Base-by-base conservation (phyloP, 257 asterid genomes). In the Ocimum tenuiflorum region DNA sequence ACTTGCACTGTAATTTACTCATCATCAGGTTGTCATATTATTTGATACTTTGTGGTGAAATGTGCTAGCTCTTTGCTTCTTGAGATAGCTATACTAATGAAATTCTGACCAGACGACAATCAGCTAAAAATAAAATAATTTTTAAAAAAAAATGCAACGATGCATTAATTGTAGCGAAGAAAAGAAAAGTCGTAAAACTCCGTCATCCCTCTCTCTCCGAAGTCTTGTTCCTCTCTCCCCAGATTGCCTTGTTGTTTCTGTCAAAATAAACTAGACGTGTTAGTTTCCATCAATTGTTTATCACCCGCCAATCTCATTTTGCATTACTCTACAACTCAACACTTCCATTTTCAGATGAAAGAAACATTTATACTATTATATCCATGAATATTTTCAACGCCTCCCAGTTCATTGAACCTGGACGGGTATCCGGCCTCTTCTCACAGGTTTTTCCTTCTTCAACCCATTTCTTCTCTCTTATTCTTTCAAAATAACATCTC, bases 391-490 rank as follows among this genome's bases (percentile, higher is more conserved):
- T 41, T 55, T 72, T 72, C 81, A 73, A 72, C 70, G 73, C 73
- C n/a, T 57, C 15, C 35, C 4, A 6, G 59, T 73, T 73, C 73
- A 67, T 19, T 73, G 74, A 73, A 73, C 29, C 74, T 67, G 74
- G 78, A 73, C 74, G 42, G 45, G 8, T 50, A 19, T 12, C 49
- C 67, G 27, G 10, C 57, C 13, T 3, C 57, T 39, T 24, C 64
- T 20, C 53, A 2, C 69, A 38, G 69, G 60, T 41, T 22, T 49
- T 19, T 35, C 51, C 22, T 47, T n/a, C 52, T 58, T 68, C 67
- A 33, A 31, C 66, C 0, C 73, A n/a, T 47, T 13, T 0, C 3
- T 18, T 7, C 9, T 43, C 1, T 39, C 13, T 12, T 2, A 2
- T 19, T 11, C 12, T 14, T 3, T 13, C 22, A 51, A 5, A 1